These are phyloP conservation scores for Boeremia lycopersici DNA, from an alignment of 2,329 filamentous ascomycete species.

Conservation along the genomic window DNA sequence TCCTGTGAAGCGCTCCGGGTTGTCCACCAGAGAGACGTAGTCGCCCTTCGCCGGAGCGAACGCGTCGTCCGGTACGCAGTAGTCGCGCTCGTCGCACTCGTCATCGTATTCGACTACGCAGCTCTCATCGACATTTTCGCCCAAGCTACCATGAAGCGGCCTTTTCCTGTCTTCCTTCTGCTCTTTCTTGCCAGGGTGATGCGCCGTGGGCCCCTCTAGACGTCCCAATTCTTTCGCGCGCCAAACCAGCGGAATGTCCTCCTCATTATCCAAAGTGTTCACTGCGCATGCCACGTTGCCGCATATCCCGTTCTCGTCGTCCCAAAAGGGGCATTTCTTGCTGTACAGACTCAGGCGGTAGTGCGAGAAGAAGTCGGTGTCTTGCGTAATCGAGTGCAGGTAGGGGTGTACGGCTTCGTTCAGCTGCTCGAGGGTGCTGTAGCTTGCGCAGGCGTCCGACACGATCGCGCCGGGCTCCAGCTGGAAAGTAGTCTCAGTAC, in stretches of 20 bases:
- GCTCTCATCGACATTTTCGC: conserved; percentile 87
- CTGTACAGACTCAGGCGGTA: conserved; percentile 95
- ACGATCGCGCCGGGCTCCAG: conserved; percentile 89
- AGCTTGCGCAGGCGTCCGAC: conserved; percentile 92
- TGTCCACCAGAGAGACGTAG: conserved; percentile 92
- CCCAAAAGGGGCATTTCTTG: conserved; percentile 95
- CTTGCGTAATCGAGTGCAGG: conserved; percentile 78
- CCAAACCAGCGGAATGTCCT: conserved; percentile 92
- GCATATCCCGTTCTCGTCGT: conserved; percentile 90
- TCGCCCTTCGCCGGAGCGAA: conserved; percentile 85
- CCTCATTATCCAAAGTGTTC: conserved; percentile 91
- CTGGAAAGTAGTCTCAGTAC: conserved; percentile 58
- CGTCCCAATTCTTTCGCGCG: conserved; percentile 90
- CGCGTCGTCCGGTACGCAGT: conserved; percentile 95
- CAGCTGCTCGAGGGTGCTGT: conserved; percentile 83
- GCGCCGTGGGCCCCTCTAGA: conserved; percentile 86
- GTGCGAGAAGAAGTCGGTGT: conserved; percentile 97
- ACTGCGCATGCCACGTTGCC: conserved; percentile 97
- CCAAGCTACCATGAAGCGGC: conserved; percentile 81
- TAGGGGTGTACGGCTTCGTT: conserved; percentile 78
- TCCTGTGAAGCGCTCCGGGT: conserved; percentile 94
- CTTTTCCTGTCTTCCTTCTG: conserved; percentile 73
- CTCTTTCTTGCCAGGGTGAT: conserved; percentile 78
- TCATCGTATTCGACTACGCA: conserved; percentile 98
- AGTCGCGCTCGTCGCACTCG: conserved; percentile 95